These are phyloP conservation scores for Plasmodium blacklocki DNA, from an alignment of 169 alveolate species.

Conservation along the genomic window DNA sequence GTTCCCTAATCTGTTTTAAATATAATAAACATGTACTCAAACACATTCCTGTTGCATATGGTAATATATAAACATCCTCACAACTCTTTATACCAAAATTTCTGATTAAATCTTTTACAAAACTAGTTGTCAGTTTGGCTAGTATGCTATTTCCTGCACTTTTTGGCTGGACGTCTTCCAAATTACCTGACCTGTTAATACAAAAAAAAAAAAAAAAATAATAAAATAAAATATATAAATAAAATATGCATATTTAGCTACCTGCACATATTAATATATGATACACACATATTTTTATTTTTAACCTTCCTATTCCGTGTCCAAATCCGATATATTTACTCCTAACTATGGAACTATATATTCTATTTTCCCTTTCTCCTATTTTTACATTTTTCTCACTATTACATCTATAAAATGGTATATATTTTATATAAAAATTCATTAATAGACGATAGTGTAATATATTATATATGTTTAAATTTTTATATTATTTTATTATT, in stretches of 20 bases:
- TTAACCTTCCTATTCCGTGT: constrained; percentile 75
- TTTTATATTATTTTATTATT: too few relatives aligned
- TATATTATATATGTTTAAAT: background rate
- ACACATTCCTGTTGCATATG: constrained; percentile 77
- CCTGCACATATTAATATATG: background rate
- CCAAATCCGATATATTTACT: constrained; percentile 74
- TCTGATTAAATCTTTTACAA: constrained; percentile 42
- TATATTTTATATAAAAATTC: background rate
- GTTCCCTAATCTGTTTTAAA: constrained; percentile 22
- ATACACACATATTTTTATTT: background rate
- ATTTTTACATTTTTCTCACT: constrained; percentile 74
- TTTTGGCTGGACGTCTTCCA: constrained; percentile 71
- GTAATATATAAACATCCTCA: constrained; percentile 71
- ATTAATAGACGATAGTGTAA: background rate
- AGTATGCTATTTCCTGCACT: constrained; percentile 66
- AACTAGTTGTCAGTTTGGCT: constrained; percentile 39
- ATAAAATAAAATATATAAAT: background rate
- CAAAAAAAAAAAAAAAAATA: background rate
- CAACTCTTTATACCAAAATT: constrained; percentile 67
- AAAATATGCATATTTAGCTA: background rate
- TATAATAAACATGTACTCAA: constrained; percentile 56
- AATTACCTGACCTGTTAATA: constrained; percentile 58
- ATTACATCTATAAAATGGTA: constrained; percentile 39
- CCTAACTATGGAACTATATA: constrained; percentile 57
- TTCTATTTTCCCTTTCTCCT: constrained; percentile 66